Evolutionary conservation across 2,329 filamentous ascomycete species (phyloP), one percentile per base, ranked within the genome.

Genomic region (Celoporthe dispersa): DNA sequence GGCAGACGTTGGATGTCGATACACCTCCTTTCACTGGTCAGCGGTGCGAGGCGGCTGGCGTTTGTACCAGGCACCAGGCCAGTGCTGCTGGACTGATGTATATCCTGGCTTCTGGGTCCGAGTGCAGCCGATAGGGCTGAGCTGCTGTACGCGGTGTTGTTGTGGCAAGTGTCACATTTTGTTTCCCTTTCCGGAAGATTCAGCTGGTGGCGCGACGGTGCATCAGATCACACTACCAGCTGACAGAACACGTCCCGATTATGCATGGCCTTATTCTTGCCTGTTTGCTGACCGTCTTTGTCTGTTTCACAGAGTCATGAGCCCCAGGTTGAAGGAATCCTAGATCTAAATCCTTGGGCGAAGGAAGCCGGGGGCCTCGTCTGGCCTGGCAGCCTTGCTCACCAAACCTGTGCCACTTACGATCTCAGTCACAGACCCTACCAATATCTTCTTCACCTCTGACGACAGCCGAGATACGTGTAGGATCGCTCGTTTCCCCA

Each of bases 311-410:
- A 33, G 11, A 6, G 16, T 25, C 57, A n/a, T 60, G 33, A 37
- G 57, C 31, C 33, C 31, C 19, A 22, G 57, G 19, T 35, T n/a
- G 57, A 37, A 60, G 33, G 57, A 60, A 11, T 11, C 4, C 57
- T 60, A 19, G 33, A 12, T 60, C 57, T 33, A 60, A 22, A 60
- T 60, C 57, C 57, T 31, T 60, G 31, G 57, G 57, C 31, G 57
- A 60, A n/a, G 57, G 33, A 37, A 37, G 33, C 57, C 28, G 14
- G 53, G 33, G 57, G 14, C 31, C 33, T 60, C n/a, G 57, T 37
- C 33, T 37, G 33, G 19, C 25, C 22, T 60, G 33, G 31, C 57
- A 37, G 33, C 31, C 33, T n/a, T 37, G 57, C 57, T 11, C 57
- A 37, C 8, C 33, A 60, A 60, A 4, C 16, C 9, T 2, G 14